Conservation (phyloP, 225 moss, liverwort and hornwort species). For the Bryoerythrophyllum caledonicum region DNA sequence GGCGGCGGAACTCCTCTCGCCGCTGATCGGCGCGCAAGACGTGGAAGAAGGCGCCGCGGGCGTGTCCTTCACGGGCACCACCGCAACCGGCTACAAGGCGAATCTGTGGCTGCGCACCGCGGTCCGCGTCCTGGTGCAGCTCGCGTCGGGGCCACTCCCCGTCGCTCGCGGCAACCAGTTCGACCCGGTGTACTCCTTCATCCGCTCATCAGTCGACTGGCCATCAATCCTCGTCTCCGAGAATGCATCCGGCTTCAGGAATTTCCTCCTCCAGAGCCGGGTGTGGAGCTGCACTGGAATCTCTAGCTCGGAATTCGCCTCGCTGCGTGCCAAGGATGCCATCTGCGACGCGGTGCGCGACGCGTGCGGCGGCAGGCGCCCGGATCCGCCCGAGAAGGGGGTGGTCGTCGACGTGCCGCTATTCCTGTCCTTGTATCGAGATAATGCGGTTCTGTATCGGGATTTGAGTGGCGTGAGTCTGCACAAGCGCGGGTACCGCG, state of each 20-base stretch:
- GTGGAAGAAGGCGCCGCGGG: conserved; percentile 80
- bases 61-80: conserved; percentile 70
- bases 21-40: conserved; percentile 61
- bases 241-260: conserved; percentile 11
- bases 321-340: conserved; percentile 8
- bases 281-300: conserved; percentile 21
- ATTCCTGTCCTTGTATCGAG: conserved; percentile 15
- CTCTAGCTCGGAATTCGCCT: conserved; percentile 13
- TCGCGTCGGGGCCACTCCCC: conserved; percentile 70
- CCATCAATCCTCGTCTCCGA: conserved; percentile 65
- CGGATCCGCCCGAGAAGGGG: conserved; percentile 16
- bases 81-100: conserved; percentile 60
- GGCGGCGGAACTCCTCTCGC: conserved; percentile 72
- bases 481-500: conserved; percentile 25
- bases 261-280: conserved; percentile 17
- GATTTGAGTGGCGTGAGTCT: conserved; percentile 24
- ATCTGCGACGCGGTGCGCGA: conserved; percentile 22
- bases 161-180: conserved; percentile 22
- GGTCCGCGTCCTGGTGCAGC: conserved; percentile 75
- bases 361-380: conserved; percentile 14
- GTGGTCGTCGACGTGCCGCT: conserved; percentile 5
- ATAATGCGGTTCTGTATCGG: conserved; percentile 13
- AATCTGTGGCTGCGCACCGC: conserved; percentile 82
- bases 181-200: conserved; percentile 81
- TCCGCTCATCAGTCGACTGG: conserved; percentile 75